Percentiles rank a stretch among this genome's conserved stretches.
Evolutionary conservation across 257 asterid species (phyloP).

Genomic region (Galeopsis tetrahit): DNA sequence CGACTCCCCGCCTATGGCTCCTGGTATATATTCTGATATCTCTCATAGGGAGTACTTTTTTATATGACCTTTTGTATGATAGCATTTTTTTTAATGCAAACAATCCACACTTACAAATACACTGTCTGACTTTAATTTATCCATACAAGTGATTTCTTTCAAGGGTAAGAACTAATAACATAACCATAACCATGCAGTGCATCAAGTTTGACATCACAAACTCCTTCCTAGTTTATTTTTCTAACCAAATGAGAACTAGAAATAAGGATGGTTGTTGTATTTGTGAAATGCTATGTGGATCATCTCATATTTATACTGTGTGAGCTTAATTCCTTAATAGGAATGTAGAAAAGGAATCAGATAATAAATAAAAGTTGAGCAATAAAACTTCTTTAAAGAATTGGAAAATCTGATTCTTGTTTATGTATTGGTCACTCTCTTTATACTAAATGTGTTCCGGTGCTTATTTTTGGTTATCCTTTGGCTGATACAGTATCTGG

Average conservation of each 20-base stretch:
- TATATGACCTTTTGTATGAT: not conserved
- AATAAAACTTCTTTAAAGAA: conserved; percentile 4
- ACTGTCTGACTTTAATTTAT: not conserved
- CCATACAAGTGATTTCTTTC: not conserved
- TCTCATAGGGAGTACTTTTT: not conserved
- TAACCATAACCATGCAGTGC: not conserved
- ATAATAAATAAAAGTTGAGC: conserved; percentile 14
- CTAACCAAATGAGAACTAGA: conserved; percentile 25
- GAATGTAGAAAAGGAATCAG: conserved; percentile 23
- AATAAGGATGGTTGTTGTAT: conserved; percentile 9
- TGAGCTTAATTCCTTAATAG: not conserved
- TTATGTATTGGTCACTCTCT: not conserved
- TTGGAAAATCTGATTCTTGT: conserved; percentile 1
- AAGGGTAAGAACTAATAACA: not conserved
- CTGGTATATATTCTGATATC: conserved; percentile 41
- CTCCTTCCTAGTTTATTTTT: not conserved
- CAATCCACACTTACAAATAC: conserved; percentile 4
- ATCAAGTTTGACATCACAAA: conserved; percentile 5
- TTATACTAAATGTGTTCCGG: not conserved
- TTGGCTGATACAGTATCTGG: not conserved
- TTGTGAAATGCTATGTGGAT: not conserved
- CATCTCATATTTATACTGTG: not conserved
- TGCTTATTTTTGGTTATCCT: not conserved
- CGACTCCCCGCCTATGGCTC: conserved; percentile 50
- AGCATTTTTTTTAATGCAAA: not conserved